phyloP scores from a whole-genome alignment of 2,329 filamentous ascomycete species.

The Venturia carpophila region DNA sequence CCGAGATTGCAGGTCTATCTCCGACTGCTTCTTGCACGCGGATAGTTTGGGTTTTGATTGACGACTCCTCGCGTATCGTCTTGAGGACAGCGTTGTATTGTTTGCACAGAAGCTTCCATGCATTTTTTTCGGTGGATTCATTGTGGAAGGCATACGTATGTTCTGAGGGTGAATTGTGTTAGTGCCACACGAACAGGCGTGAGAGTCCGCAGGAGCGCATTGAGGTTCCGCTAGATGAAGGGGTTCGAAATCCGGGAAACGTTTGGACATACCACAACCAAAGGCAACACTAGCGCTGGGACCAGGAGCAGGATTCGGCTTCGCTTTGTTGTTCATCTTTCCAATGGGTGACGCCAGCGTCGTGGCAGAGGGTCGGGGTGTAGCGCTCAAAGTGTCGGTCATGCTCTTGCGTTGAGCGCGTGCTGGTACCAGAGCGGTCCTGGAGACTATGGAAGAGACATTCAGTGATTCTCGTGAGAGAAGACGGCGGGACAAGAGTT shows the following conservation, averaged over 20 bases:
- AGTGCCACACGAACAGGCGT: neutral
- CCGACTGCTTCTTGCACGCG: constrained; percentile 40
- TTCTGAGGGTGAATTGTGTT: constrained; percentile 43
- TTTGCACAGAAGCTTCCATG: constrained; percentile 58
- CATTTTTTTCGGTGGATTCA: constrained; percentile 55
- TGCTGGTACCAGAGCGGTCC: neutral
- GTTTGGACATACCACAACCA: constrained; percentile 19
- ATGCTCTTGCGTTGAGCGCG: neutral
- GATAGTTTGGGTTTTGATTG: constrained; percentile 56
- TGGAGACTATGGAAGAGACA: neutral
- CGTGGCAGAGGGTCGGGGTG: constrained; percentile 1
- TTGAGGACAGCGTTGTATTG: constrained; percentile 66
- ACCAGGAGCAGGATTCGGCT: constrained; percentile 13
- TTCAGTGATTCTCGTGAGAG: neutral
- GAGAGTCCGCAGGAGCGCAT: constrained; percentile 19
- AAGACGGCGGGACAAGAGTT: neutral
- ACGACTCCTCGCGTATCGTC: constrained; percentile 60
- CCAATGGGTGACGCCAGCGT: constrained; percentile 17
- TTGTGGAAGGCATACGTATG: constrained; percentile 61
- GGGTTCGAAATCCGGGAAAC: neutral
- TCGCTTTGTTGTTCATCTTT: constrained; percentile 16
- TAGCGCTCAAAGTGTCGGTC: constrained; percentile 11
- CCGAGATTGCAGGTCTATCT: neutral
- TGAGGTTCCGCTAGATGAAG: constrained; percentile 6
- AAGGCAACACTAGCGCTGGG: constrained; percentile 13